Evolutionary conservation across 1,284 basidiomycete species (phyloP).

Genomic region (Ustilago nuda): DNA sequence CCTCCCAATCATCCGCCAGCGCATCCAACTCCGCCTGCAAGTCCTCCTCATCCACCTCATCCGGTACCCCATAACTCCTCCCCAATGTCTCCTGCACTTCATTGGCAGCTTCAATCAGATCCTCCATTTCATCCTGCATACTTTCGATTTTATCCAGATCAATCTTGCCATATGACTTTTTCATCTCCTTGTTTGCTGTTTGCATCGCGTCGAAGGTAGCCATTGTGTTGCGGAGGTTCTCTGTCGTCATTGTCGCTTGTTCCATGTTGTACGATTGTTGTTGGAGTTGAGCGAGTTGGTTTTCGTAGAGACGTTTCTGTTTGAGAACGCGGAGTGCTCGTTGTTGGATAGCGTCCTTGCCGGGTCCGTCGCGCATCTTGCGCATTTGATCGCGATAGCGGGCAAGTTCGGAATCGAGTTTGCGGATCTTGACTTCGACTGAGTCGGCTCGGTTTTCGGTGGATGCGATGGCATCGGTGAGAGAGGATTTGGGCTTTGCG

Average conservation of each 20-base stretch:
- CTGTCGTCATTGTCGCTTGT: constrained; percentile 92
- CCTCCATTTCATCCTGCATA: constrained; percentile 85
- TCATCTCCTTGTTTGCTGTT: constrained; percentile 95
- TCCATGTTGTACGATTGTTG: constrained; percentile 99
- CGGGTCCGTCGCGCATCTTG: constrained; percentile 91
- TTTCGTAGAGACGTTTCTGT: constrained; percentile 96
- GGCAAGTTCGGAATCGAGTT: constrained; percentile 91
- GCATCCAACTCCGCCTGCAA: constrained; percentile 82
- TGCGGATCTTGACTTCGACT: constrained; percentile 96
- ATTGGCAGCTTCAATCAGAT: constrained; percentile 94
- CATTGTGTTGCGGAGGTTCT: constrained; percentile 99
- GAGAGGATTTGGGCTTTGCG: constrained; percentile 78
- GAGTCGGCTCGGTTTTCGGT: constrained; percentile 89
- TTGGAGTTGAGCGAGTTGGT: constrained; percentile 86
- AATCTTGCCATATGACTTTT: constrained; percentile 96
- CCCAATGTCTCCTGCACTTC: constrained; percentile 96
- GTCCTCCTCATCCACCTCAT: constrained; percentile 97
- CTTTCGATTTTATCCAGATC: constrained; percentile 96
- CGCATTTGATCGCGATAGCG: constrained; percentile 97
- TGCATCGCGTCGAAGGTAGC: constrained; percentile 99
- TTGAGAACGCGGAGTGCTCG: constrained; percentile 93
- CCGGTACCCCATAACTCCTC: constrained; percentile 93
- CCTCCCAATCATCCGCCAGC: constrained; percentile 78
- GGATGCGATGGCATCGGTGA: constrained; percentile 92
- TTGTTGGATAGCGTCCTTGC: constrained; percentile 94